These are phyloP conservation scores for Arabidopsis lyrata DNA, from an alignment of 441 rosid genomes.

Conservation along the genomic window DNA sequence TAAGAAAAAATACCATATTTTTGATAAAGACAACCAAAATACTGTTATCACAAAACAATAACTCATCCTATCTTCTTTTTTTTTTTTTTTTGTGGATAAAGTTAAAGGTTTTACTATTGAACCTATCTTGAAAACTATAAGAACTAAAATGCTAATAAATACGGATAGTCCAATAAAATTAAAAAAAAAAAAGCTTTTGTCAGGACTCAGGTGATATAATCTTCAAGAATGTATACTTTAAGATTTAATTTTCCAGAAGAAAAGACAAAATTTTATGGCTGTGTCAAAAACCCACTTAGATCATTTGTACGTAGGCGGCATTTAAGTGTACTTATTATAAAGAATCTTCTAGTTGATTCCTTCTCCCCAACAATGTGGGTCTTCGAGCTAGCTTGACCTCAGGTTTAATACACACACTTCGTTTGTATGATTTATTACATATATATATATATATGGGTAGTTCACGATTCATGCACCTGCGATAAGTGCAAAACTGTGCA, in stretches of 20 bases:
- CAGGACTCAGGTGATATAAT: neutral
- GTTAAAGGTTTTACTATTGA: no score
- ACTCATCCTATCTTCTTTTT: neutral
- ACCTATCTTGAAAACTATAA: neutral
- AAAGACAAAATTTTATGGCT: slow-evolving; percentile 11
- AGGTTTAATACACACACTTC: neutral
- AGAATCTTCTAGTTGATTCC: neutral
- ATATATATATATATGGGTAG: neutral
- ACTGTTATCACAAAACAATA: neutral
- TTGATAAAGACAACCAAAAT: neutral
- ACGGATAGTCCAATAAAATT: neutral
- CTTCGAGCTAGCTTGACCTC: slow-evolving; percentile 25
- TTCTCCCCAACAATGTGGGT: slow-evolving; percentile 34
- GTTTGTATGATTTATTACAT: neutral
- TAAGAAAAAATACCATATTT: no score
- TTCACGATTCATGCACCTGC: slow-evolving; percentile 3
- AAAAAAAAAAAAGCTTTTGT: neutral
- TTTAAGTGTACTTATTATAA: neutral
- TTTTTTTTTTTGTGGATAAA: no score
- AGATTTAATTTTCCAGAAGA: neutral
- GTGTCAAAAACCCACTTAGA: slow-evolving; percentile 22
- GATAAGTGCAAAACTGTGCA: neutral
- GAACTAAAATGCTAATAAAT: neutral
- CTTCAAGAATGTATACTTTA: slow-evolving; percentile 3
- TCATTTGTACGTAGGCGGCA: neutral